phyloP scores from a whole-genome alignment of 305 asterid species.

The Rubia occidens region DNA sequence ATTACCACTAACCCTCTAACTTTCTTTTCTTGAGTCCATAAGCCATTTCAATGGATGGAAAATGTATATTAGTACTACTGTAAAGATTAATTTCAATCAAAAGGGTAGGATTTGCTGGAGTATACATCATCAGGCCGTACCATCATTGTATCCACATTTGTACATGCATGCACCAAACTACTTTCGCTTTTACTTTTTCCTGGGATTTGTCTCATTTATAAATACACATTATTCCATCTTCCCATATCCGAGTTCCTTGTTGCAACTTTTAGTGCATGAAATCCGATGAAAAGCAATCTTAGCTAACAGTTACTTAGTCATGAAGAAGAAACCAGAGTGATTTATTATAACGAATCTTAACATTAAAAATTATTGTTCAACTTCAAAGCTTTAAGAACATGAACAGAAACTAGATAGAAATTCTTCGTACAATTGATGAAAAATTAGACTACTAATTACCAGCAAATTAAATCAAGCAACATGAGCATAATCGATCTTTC shows the following conservation, averaged over 20 bases:
- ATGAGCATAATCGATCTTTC: background rate
- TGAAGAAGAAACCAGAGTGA: no score
- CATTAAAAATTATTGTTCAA: background rate
- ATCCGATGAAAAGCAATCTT: background rate
- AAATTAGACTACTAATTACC: background rate
- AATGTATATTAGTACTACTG: no score
- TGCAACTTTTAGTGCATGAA: background rate
- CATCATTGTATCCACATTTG: constrained; percentile 20
- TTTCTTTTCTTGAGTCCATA: no score
- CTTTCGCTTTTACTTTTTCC: background rate
- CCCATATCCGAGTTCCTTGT: background rate
- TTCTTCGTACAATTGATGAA: background rate
- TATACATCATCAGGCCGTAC: constrained; percentile 24
- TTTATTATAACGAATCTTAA: background rate
- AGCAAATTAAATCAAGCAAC: background rate
- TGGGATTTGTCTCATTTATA: background rate
- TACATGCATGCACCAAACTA: background rate
- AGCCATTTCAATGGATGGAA: no score
- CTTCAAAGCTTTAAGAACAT: no score
- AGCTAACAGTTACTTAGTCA: background rate
- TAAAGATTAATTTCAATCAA: no score
- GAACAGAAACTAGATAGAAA: background rate
- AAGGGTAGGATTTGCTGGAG: no score
- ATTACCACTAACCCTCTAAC: no score
- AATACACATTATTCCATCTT: background rate